Base-by-base conservation (phyloP, 2,329 filamentous ascomycete genomes). In the Thermothelomyces thermophilus region DNA sequence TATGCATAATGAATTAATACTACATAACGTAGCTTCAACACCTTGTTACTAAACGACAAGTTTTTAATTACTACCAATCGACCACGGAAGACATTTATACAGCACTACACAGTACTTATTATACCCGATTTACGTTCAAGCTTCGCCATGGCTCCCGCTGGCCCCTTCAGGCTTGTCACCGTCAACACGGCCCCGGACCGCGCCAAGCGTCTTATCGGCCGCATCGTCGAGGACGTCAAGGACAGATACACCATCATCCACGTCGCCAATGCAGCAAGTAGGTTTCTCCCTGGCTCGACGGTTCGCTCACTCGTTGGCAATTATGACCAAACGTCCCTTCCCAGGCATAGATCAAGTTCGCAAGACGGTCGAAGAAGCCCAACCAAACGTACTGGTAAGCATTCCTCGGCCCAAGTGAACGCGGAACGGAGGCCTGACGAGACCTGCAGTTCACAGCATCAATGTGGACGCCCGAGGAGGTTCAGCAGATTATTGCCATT, bases 101-200 rank as follows among this genome's bases (percentile, higher is more conserved):
- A n/a, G n/a, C n/a, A n/a, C n/a, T n/a, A n/a, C n/a, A n/a, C n/a
- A n/a, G n/a, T n/a, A n/a, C n/a, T n/a, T n/a, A n/a, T n/a, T n/a
- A 26, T 26, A 26, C 24, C 24, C 9, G 24, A n/a, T 26, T 9
- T 26, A 26, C 24, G 24, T 9, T 9, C 24, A 9, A 5, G 24
- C 9, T 26, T 26, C 30, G 44, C 17, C 41, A 56, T 52, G 48
- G 11, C 53, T 35, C 61, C 74, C 13, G 71, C 73, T 56, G 79
- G 79, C 16, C 80, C 80, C 3, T 86, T 74, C 67, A 76, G 71
- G 58, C 74, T 86, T 11, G 75, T 85, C 26, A 86, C 81, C 1
- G 81, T 86, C 56, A 86, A 86, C 67, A 84, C 76, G 1, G 80
- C 76, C 1, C 82, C 83, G 0, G 82, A 84, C 55, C 72, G 82